Conservation (phyloP, 169 alveolate genomes). For the Theileria sp. region DNA sequence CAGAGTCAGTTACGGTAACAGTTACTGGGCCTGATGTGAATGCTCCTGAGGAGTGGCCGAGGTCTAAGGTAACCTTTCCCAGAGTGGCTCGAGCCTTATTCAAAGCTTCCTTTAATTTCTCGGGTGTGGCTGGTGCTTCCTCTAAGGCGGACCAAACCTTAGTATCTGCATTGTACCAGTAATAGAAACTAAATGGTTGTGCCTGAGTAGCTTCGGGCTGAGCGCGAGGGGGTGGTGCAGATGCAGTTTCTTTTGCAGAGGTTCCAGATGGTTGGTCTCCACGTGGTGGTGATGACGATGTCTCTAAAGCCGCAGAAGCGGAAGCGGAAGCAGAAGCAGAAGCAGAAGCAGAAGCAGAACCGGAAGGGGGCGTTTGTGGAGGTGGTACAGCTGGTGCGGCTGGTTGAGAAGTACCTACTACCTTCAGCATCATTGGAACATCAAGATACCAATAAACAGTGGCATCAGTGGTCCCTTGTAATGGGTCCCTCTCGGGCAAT, state of each 20-base stretch:
- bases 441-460: constrained; percentile 1
- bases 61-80: constrained; percentile 12
- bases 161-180: neutral
- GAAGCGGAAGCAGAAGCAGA: neutral
- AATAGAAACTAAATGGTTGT: neutral
- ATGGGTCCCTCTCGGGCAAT: neutral
- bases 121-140: neutral
- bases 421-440: neutral
- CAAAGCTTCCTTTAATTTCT: neutral
- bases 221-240: neutral
- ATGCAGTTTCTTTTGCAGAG: neutral
- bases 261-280: neutral
- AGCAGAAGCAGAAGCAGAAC: neutral
- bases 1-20: neutral
- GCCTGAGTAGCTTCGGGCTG: neutral
- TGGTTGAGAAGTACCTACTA: neutral
- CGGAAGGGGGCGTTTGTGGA: neutral
- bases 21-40: constrained; percentile 6
- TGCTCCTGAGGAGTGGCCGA: constrained; percentile 14
- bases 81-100: neutral
- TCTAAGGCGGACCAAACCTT: neutral
- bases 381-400: neutral
- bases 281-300: neutral
- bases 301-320: neutral
- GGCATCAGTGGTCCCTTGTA: neutral